Base-by-base conservation (phyloP, 225 moss, liverwort and hornwort species). In the Straminergon stramineum region DNA sequence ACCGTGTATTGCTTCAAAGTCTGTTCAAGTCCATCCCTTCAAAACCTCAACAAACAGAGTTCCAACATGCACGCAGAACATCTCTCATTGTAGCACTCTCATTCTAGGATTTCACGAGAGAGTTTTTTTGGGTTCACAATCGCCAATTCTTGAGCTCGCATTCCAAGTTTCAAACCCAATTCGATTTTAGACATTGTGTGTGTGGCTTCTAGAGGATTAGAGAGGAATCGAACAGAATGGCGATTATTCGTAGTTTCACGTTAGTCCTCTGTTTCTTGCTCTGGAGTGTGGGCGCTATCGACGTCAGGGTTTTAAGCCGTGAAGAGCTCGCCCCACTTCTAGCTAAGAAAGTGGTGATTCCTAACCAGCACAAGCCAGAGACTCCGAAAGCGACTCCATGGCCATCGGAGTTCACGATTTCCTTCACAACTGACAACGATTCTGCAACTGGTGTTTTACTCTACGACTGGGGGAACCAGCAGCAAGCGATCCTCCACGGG, bases 401-500 rank as follows among this genome's bases (percentile, higher is more conserved):
- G 94, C 93, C 94, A 6, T 75, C 65, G 45, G 94, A 93, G 88
- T 94, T 94, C 90, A 87, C 92, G 53, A 93, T 94, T 55, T 32
- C 66, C 12, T 94, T 94, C 74, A 90, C 90, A 2, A 94, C 93
- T 2, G 90, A 94, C 71, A 61, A 68, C 15, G 92, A 89, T 7
- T 19, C 67, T 18, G 94, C 85, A 5, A 11, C 56, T 7, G 94
- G 94, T 48, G 3, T 88, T 10, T 30, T 94, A 31, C 66, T 86
- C 7, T 94, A 94, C 85, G 94, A 94, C 88, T 94, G 94, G 94
- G 93, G 74, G 45, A 93, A 93, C 93, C 83, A 56, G 91, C 93
- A 93, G 88, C 93, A 93, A 89, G 90, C 79, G 35, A 93, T 94
- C 15, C 30, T 87, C 9, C 94, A 94, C 86, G 92, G 82, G 17